Evolutionary conservation across 768 basidiomycete species (phyloP), one percentile per base, ranked within the genome.

Genomic region (Amanita exitialis): DNA sequence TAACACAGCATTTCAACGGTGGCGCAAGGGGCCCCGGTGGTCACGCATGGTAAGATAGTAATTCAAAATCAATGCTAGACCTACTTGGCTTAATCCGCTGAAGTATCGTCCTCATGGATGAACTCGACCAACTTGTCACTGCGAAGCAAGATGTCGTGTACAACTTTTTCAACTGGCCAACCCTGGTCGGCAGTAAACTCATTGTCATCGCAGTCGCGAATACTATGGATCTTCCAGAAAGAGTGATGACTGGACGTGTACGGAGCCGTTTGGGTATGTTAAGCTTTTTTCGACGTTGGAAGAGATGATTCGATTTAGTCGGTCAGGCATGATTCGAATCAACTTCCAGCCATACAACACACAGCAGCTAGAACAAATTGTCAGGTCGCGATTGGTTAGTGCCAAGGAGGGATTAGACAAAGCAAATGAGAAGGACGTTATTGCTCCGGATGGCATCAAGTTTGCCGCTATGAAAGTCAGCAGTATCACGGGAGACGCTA

Each of bases 111-210:
- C 73, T 99, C 13, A 98, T 99, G 90, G 95, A 99, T 64, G 96
- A 99, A 67, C 76, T 99, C 4, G 96, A 99, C 66, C 96, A 98
- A 64, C 76, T 99, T 25, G 82, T 98, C 58, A 98, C 95, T 1
- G 73, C 86, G 15, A 96, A 96, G 63, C 95, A 99, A 64, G 95
- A 99, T 53, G 95, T 99, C 8, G 88, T 99, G 18, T 99, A 99
- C 68, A 97, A 97, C 61, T 98, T 99, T 68, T 98, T 98, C 76
- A 98, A 99, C 63, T 99, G 96, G 95, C 96, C 96, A 1, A 95
- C 93, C 3, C 72, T 96, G 46, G 75, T 78, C 0, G 83, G 82
- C 16, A 93, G 91, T 52, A 90, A 88, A 64, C 77, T 99, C 4
- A 83, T 97, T 47, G 96, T 99, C 1, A 79, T 99, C 46, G 95